These are phyloP conservation scores for Tetrahymena elliotti DNA, from an alignment of 73 alveolate genomes.

Conservation along the genomic window DNA sequence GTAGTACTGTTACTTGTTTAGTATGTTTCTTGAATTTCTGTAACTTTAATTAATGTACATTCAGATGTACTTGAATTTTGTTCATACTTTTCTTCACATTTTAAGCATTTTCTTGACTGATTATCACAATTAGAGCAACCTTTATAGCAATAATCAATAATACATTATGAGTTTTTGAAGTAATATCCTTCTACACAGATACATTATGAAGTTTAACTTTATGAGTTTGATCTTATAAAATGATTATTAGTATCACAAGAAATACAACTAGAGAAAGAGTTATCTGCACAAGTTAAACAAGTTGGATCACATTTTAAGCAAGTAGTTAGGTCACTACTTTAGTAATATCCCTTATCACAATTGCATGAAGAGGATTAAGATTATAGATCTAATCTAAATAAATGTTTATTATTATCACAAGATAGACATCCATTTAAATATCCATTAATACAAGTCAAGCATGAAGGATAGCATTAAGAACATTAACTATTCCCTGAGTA, in stretches of 20 bases:
- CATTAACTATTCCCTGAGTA: neutral
- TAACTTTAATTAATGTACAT: neutral
- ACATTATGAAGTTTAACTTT: neutral
- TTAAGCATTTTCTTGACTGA: neutral
- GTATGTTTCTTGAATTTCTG: neutral
- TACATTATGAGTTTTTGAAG: neutral
- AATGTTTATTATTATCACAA: neutral
- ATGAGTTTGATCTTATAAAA: neutral
- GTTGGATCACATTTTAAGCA: neutral
- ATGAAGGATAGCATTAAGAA: neutral
- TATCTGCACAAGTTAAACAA: neutral
- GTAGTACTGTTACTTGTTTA: neutral
- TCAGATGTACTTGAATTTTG: neutral
- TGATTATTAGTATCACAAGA: neutral
- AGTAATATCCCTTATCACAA: neutral
- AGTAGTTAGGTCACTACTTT: neutral
- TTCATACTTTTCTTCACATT: neutral
- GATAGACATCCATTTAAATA: neutral
- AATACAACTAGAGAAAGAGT: neutral
- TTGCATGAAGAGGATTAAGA: neutral
- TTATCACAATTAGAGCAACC: neutral
- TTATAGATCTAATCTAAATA: neutral
- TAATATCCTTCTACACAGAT: neutral
- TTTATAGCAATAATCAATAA: neutral
- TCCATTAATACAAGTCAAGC: neutral